Conservation (phyloP, 2,329 filamentous ascomycete genomes). For the Pseudocercospora crystallina region DNA sequence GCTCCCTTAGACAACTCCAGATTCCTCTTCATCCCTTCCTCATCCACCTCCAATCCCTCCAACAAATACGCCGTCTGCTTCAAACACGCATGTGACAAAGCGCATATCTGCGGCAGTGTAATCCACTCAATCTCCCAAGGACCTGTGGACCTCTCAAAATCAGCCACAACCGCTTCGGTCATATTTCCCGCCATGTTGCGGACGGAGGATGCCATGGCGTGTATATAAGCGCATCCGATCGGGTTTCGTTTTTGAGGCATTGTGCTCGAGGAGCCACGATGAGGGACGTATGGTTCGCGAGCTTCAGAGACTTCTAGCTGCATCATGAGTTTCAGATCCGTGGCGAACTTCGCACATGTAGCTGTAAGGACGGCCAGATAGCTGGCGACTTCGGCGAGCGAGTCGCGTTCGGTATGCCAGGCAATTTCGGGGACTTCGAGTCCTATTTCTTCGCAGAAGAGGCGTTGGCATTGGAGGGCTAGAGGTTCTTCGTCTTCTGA, state of each 20-base stretch:
- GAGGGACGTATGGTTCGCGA: slow-evolving; percentile 47
- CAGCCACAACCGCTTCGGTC: slow-evolving; percentile 29
- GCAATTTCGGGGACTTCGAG: slow-evolving; percentile 29
- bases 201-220: slow-evolving; percentile 26
- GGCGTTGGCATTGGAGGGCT: slow-evolving; percentile 25
- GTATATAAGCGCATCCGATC: slow-evolving; percentile 30
- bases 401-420: slow-evolving; percentile 35
- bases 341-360: slow-evolving; percentile 34
- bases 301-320: slow-evolving; percentile 33
- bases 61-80: slow-evolving; percentile 27
- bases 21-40: slow-evolving; percentile 28
- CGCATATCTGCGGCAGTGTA: slow-evolving; percentile 30
- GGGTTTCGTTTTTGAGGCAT: slow-evolving; percentile 51
- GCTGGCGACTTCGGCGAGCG: slow-evolving; percentile 27
- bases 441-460: slow-evolving; percentile 25
- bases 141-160: slow-evolving; percentile 32
- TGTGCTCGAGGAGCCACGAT: slow-evolving; percentile 54
- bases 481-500: slow-evolving; percentile 7
- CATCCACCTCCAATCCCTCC: slow-evolving; percentile 29
- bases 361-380: slow-evolving; percentile 28
- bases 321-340: slow-evolving; percentile 33
- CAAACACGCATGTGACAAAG: slow-evolving; percentile 27
- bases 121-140: slow-evolving; percentile 35
- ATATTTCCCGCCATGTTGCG: slow-evolving; percentile 23
- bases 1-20: slow-evolving; percentile 36